phyloP scores from a whole-genome alignment of 2,329 filamentous ascomycete species.

The Xylariaceae sp. region DNA sequence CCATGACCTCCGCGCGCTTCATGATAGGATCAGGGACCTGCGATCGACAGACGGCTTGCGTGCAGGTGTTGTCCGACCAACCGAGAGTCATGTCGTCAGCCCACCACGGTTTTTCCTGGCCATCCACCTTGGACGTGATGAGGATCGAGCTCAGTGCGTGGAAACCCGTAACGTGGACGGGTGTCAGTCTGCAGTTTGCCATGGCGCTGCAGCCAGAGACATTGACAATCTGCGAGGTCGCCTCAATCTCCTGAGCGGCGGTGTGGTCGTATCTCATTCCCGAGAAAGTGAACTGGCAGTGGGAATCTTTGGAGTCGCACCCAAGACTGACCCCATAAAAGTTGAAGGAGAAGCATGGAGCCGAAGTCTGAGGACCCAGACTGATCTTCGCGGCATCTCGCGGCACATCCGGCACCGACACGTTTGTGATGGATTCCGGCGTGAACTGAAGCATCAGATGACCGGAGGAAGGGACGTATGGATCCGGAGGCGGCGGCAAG shows the following conservation, averaged over 20 bases:
- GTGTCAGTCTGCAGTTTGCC: constrained; percentile 15
- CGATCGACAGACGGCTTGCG: constrained; percentile 29
- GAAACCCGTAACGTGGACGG: constrained; percentile 16
- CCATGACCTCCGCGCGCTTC: no score
- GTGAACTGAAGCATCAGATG: constrained; percentile 23
- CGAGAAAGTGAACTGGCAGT: constrained; percentile 22
- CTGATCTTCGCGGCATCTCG: constrained; percentile 16
- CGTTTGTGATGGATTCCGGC: constrained; percentile 17
- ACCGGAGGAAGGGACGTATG: constrained; percentile 21
- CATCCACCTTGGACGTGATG: constrained; percentile 31
- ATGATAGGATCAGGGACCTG: constrained; percentile 22
- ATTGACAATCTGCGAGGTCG: constrained; percentile 11
- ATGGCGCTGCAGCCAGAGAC: constrained; percentile 16
- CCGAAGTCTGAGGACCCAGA: constrained; percentile 16
- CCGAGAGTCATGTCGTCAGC: constrained; percentile 36
- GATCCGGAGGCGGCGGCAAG: constrained; percentile 10
- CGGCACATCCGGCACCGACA: constrained; percentile 7
- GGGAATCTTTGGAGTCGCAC: constrained; percentile 18
- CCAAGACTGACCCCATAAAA: constrained; percentile 19
- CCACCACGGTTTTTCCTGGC: constrained; percentile 35
- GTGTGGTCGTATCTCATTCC: constrained; percentile 17
- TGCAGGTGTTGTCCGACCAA: constrained; percentile 35
- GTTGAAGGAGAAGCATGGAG: constrained; percentile 21
- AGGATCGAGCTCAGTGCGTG: constrained; percentile 26
- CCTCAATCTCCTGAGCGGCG: constrained; percentile 8